Base-by-base conservation (phyloP, 2,329 filamentous ascomycete genomes). In the Fusarium buharicum region DNA sequence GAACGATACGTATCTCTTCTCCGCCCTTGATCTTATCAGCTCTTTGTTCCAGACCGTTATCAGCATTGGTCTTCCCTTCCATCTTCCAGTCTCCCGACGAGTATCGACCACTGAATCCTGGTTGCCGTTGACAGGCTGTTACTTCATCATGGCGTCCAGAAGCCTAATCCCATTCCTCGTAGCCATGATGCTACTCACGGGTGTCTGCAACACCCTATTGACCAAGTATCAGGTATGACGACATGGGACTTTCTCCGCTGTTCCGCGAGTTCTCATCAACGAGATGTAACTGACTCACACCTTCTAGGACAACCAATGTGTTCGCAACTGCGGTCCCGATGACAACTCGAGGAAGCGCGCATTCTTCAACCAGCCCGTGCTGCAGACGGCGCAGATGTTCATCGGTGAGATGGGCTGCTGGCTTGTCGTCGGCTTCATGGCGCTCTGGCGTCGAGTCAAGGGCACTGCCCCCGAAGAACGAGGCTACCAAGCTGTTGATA, bases 301-400 rank as follows among this genome's bases (percentile, higher is more conserved):
- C 22, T 16, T 18, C 45, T 47, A 93, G 91, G 95, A 99, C 76
- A 96, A 97, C 82, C 92, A 97, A 88, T 99, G 95, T 79, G 91
- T 98, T 36, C 86, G 90, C 66, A 87, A 98, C 80, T 99, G 95
- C 81, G 87, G 92, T 70, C 60, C 59, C 22, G 83, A 86, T 58
- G 81, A 85, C 18, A 80, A 92, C 70, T 85, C 86, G 10, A 83
- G 82, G 56, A 85, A 89, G 66, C 89, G 86, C 49, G 80, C 85
- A 62, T 84, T 86, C 69, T 98, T 99, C 78, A 92, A 97, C 76
- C 94, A 98, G 75, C 95, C 95, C 16, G 93, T 99, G 48, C 87
- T 98, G 50, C 95, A 99, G 76, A 98, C 95, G 63, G 87, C 92
- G 1, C 95, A 98, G 76, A 99, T 99, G 95, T 99, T 99, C 75